Base-by-base conservation (phyloP, 2,329 filamentous ascomycete genomes). In the Aspergillus versicolor region DNA sequence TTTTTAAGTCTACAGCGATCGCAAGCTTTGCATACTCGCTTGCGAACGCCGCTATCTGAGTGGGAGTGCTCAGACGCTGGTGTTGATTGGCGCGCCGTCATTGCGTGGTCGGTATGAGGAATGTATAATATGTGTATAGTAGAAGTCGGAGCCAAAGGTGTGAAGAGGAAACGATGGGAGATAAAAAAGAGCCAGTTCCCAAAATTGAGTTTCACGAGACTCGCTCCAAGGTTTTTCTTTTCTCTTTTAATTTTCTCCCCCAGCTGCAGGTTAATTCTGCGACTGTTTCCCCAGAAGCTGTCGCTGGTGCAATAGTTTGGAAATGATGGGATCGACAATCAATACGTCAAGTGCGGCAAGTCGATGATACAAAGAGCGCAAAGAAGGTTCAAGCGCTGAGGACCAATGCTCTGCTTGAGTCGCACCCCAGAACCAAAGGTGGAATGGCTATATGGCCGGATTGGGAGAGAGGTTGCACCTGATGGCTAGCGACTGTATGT, bases 1-100 rank as follows among this genome's bases (percentile, higher is more conserved):
- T 88, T 88, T 73, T 88, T 88, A 57, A 87, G 65, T 47, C 85
- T 79, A 75, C 85, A 88, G 58, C 85, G 79, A 72, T 88, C 85
- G 71, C 85, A 88, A 22, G 85, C 85, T 73, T 87, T 88, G 71
- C 85, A 85, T 40, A 87, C 85, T 66, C 85, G 78, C 73, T 88
- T 87, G 63, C 84, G 73, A 38, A 75, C 77, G 61, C 78, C 80
- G 60, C 74, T 74, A 65, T 81, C 79, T 17, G 75, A 74, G 61
- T 75, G 72, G 27, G 71, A 74, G 57, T 74, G 64, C 22, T 75
- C 73, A 40, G 71, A 74, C n/a, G 68, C 63, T 34, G 74, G 73
- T 53, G 73, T 70, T 62, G 73, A 70, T 67, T 75, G 73, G 41
- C 73, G 72, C 46, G 72, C 71, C 24, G 71, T 70, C 73, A 76